phyloP scores from a whole-genome alignment of 768 basidiomycete genomes.

The Russula abietina region DNA sequence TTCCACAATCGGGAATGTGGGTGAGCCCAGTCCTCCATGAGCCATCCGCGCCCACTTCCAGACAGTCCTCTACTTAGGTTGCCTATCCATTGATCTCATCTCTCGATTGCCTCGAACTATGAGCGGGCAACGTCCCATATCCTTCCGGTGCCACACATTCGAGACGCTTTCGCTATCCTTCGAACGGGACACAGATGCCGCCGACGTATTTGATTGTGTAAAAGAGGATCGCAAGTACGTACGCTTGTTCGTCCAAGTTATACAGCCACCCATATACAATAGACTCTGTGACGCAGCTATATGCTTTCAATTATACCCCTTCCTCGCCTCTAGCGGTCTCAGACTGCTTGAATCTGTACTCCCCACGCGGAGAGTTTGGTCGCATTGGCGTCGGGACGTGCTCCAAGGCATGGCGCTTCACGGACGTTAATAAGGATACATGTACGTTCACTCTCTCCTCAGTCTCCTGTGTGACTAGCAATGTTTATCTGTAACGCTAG shows the following conservation, averaged over 20 bases:
- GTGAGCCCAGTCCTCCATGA: conserved; percentile 43
- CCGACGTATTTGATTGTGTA: conserved; percentile 89
- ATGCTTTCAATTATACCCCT: conserved; percentile 85
- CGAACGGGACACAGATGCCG: conserved; percentile 59
- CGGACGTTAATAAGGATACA: conserved; percentile 91
- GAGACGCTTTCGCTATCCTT: conserved; percentile 74
- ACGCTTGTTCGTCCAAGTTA: conserved; percentile 9
- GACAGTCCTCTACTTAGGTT: conserved; percentile 46
- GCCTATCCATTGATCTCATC: conserved; percentile 86
- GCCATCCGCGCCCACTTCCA: not conserved
- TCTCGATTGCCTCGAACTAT: conserved; percentile 83
- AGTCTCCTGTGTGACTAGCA: conserved; percentile 17
- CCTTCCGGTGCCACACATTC: conserved; percentile 82
- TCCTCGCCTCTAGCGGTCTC: conserved; percentile 58
- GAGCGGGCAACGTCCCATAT: conserved; percentile 70
- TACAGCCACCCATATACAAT: conserved; percentile 1
- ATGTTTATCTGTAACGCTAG: conserved; percentile 35
- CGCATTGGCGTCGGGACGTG: conserved; percentile 92
- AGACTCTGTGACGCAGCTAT: conserved; percentile 84
- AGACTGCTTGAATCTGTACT: conserved; percentile 82
- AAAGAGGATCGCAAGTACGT: conserved; percentile 83
- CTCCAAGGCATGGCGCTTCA: conserved; percentile 94
- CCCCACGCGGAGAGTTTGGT: conserved; percentile 82
- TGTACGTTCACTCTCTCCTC: conserved; percentile 50
- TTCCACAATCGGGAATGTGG: conserved; percentile 74